phyloP scores from a whole-genome alignment of 768 basidiomycete genomes.

The Agaricus blazei region DNA sequence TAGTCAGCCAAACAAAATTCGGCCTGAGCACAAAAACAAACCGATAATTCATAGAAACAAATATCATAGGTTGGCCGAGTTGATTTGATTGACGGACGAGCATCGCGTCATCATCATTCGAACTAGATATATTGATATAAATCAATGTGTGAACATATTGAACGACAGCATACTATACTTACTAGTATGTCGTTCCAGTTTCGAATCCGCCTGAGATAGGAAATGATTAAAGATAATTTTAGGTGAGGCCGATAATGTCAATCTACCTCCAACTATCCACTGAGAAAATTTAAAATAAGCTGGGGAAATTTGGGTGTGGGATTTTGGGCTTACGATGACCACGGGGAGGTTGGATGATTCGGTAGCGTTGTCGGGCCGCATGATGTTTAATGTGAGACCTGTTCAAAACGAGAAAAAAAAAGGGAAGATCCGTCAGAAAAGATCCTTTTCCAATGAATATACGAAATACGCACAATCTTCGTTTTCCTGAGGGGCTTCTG shows the following conservation, averaged over 20 bases:
- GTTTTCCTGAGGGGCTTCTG: slow-evolving; percentile 13
- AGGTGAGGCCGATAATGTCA: not conserved
- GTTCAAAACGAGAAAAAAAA: not conserved
- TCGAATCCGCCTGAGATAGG: slow-evolving; percentile 20
- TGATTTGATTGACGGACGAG: slow-evolving; percentile 41
- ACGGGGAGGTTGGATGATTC: slow-evolving; percentile 39
- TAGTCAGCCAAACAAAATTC: not conserved
- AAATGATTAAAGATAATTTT: not conserved
- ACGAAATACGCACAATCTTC: slow-evolving; percentile 19
- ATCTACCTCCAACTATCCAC: slow-evolving; percentile 42
- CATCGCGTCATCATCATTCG: slow-evolving; percentile 27
- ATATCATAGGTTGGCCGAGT: slow-evolving; percentile 41
- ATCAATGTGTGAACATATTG: not conserved
- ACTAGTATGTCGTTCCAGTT: slow-evolving; percentile 19
- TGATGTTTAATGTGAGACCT: slow-evolving; percentile 45
- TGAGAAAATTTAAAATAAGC: slow-evolving; percentile 7
- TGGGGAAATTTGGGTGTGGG: not conserved
- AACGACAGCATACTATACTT: not conserved
- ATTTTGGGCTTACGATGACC: slow-evolving; percentile 32
- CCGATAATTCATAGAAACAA: slow-evolving; percentile 51
- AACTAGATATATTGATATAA: slow-evolving; percentile 18
- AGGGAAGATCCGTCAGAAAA: no score
- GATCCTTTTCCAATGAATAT: not conserved
- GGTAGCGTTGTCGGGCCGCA: slow-evolving; percentile 31
- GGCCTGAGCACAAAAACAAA: slow-evolving; percentile 8